Evolutionary conservation across 2,329 filamentous ascomycete species (phyloP), one percentile per base, ranked within the genome.

Genomic region (Apiospora arundinis): DNA sequence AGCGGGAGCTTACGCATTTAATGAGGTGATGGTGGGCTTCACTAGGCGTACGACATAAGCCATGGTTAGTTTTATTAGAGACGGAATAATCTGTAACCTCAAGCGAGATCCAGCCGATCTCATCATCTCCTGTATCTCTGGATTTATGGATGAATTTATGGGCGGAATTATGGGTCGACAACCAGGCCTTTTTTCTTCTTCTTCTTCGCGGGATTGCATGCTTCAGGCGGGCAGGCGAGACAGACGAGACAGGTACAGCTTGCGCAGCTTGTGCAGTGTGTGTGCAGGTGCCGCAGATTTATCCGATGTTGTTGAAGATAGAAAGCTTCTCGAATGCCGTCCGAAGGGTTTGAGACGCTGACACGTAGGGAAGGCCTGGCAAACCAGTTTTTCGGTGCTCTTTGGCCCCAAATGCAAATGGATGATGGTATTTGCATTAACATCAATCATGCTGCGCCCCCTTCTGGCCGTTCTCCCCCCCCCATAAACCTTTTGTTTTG

Each of bases 351-450:
- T 63, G 56, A 40, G 18, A 63, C 56, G 32, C 37, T 63, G 56
- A 40, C 56, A 63, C 56, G 32, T 23, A 40, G 32, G 56, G 32
- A 63, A 21, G 32, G 56, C 18, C 56, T 63, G 28, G 56, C 32
- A 63, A 63, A 63, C 56, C n/a, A 63, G 56, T 63, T 63, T 60
- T 63, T 63, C 21, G 56, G 56, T n/a, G 32, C 18, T 6, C 18
- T 12, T 18, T n/a, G 4, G 21, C 49, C 56, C 32, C 3, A 32
- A 32, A 32, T 32, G 32, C 6, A 32, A 3, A 32, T 6, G 32
- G 56, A n/a, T 23, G 32, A 40, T 40, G 32, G 56, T 40, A 63
- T 63, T 63, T 40, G 56, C 56, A 63, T 63, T 63, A 14, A 63
- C 56, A 14, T 21, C 18, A 18, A 28, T 63, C 56, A 37, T 63